Evolutionary conservation across 2,329 filamentous ascomycete species (phyloP).

Genomic region (Colletotrichum sp.): DNA sequence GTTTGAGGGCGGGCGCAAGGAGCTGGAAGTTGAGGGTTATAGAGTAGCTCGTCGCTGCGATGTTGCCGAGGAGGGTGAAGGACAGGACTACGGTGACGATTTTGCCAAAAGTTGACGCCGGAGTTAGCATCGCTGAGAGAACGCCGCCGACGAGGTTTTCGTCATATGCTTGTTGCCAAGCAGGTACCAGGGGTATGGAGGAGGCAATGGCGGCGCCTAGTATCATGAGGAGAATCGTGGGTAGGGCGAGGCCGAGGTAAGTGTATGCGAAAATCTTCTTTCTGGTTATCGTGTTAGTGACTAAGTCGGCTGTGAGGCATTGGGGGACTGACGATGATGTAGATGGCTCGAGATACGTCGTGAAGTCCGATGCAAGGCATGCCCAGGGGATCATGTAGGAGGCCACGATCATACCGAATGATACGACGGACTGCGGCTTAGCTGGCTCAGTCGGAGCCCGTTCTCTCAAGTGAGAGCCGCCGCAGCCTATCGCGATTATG

Average conservation of each 20-base stretch:
- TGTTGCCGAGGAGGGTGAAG: constrained; percentile 41
- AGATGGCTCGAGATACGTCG: constrained; percentile 61
- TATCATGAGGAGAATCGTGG: constrained; percentile 35
- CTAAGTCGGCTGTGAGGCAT: not conserved
- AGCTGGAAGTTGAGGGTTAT: constrained; percentile 45
- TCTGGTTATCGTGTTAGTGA: constrained; percentile 14
- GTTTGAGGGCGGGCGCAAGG: constrained; percentile 35
- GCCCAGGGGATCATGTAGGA: constrained; percentile 70
- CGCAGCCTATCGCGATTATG: constrained; percentile 43
- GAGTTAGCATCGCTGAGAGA: constrained; percentile 34
- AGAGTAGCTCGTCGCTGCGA: constrained; percentile 44
- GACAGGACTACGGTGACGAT: constrained; percentile 41
- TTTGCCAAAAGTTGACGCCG: constrained; percentile 36
- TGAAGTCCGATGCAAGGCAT: constrained; percentile 63
- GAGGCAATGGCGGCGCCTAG: constrained; percentile 45
- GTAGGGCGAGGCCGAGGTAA: constrained; percentile 57
- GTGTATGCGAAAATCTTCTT: constrained; percentile 58
- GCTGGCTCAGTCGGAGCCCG: constrained; percentile 39
- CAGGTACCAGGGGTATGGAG: constrained; percentile 30
- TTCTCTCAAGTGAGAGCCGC: constrained; percentile 39
- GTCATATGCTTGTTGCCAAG: constrained; percentile 33
- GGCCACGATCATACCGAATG: constrained; percentile 65
- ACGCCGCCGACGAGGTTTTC: constrained; percentile 34
- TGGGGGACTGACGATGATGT: constrained; percentile 41
- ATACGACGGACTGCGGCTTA: constrained; percentile 52